Base-by-base conservation (phyloP, 129 eudicot genomes). In the Flaveria brownii region DNA sequence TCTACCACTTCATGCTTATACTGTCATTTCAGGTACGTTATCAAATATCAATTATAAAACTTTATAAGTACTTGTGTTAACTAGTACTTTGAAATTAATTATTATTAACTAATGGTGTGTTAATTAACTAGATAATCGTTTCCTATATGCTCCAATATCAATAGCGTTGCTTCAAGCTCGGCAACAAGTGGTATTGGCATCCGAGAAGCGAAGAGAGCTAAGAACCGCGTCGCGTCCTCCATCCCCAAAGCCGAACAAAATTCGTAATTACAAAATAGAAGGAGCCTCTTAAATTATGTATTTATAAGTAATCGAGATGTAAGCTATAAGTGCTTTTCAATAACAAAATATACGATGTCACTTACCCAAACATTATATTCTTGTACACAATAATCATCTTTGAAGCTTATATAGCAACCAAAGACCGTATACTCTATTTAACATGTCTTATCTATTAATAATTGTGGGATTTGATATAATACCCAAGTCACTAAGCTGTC, bases 221-320 rank as follows among this genome's bases (percentile, higher is more conserved):
- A 80, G 83, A 73, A 80, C 60, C 2, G 62, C 1, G 9, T 41
- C 42, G 26, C 28, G 79, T 43, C 79, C 83, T 73, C 83, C 83
- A n/a, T 20, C 83, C 67, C 79, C 79, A 2, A 80, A 80, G 69
- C 52, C 79, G 5, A 74, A 33, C 74, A 55, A 2, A 17, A 26
- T 49, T 52, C 41, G 41, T 36, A 49, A 66, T 18, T 4, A 25
- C 6, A 50, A 39, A 30, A 22, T 15, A 57, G 15, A 13, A 46
- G 41, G 54, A 16, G 14, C 15, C 65, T 22, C 16, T 23, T 59
- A 59, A 20, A 22, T 25, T 55, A 6, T 17, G 20, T 9, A 22
- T 6, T 55, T 55, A 15, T 18, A 55, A 55, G 20, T 9, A 2
- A 55, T 8, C 6, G 1, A 55, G 16, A 50, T 13, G 49, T 36